These are phyloP conservation scores for Hygrophorus pudorinus DNA, from an alignment of 768 basidiomycete genomes.

Conservation along the genomic window DNA sequence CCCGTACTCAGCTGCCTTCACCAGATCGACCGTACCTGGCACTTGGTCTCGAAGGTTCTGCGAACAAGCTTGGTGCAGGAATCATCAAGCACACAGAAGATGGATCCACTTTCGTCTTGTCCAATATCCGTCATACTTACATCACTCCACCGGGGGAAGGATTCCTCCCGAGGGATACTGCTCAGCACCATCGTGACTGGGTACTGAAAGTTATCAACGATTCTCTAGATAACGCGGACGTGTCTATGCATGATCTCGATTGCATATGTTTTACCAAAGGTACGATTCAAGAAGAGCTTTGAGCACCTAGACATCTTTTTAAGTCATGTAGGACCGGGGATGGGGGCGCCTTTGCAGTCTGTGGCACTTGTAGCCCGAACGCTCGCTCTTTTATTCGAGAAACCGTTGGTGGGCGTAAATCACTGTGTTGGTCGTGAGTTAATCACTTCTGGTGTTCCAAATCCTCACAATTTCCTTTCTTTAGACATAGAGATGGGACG, in stretches of 20 bases:
- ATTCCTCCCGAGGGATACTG: slow-evolving; percentile 92
- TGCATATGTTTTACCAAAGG: slow-evolving; percentile 98
- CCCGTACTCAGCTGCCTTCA: background rate
- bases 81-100: slow-evolving; percentile 76
- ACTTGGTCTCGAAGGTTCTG: slow-evolving; percentile 95
- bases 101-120: slow-evolving; percentile 67
- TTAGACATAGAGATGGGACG: slow-evolving; percentile 99
- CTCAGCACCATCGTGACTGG: slow-evolving; percentile 94
- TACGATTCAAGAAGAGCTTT: slow-evolving; percentile 19
- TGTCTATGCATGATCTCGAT: slow-evolving; percentile 72
- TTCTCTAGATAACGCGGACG: slow-evolving; percentile 55
- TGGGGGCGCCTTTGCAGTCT: slow-evolving; percentile 95
- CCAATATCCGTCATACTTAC: slow-evolving; percentile 96
- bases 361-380: slow-evolving; percentile 92
- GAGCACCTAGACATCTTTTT: background rate
- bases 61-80: slow-evolving; percentile 95
- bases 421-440: slow-evolving; percentile 94
- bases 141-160: slow-evolving; percentile 98
- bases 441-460: background rate
- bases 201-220: slow-evolving; percentile 70
- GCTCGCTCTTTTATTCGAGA: slow-evolving; percentile 75
- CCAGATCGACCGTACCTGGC: slow-evolving; percentile 67
- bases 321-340: slow-evolving; percentile 74
- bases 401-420: slow-evolving; percentile 96
- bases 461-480: background rate